Evolutionary conservation across 768 basidiomycete species (phyloP), one percentile per base, ranked within the genome.

Genomic region (Tulasnella calospora): DNA sequence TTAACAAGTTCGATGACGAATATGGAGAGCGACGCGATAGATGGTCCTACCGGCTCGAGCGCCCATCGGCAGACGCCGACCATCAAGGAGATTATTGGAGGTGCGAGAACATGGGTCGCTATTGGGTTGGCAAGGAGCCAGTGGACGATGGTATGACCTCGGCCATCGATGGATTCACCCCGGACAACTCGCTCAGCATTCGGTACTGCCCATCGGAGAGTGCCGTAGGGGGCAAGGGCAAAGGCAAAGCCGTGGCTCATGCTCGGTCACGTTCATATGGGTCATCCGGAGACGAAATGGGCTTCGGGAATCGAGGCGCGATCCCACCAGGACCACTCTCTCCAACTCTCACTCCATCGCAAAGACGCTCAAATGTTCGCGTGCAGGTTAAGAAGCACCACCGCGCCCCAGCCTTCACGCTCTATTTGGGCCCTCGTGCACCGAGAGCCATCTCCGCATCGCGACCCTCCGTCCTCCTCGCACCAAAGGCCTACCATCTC

Each of bases 361-460:
- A 76, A 40, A 38, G 55, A n/a, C 75, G 75, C n/a, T 61, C 55
- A 8, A 76, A 79, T 30, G 79, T 79, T 1, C 79, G 79, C 36
- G 44, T 79, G 9, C 79, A 80, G 76, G 89, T 95, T 41, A 94
- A 95, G 84, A 93, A 92, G 81, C 94, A 95, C 82, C 93, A 94
- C 0, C 90, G 92, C 76, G 91, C 92, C 4, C 85, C 89, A 40
- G 94, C 92, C 0, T 94, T 94, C 84, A 94, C 93, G 0, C 89
- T 95, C 71, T 91, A 91, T 83, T 89, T 94, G 41, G 79, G 79
- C 19, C 61, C 77, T 61, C 51, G 78, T 30, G 61, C 40, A 8
- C 79, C 79, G 7, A 19, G 73, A 27, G 35, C 75, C 15, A 30
- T 76, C 19, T 33, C 73, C 6, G 74, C 38, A 33, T 67, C 75